These are phyloP conservation scores for Psilocybe sp. DNA, from an alignment of 768 basidiomycete genomes.

Conservation along the genomic window DNA sequence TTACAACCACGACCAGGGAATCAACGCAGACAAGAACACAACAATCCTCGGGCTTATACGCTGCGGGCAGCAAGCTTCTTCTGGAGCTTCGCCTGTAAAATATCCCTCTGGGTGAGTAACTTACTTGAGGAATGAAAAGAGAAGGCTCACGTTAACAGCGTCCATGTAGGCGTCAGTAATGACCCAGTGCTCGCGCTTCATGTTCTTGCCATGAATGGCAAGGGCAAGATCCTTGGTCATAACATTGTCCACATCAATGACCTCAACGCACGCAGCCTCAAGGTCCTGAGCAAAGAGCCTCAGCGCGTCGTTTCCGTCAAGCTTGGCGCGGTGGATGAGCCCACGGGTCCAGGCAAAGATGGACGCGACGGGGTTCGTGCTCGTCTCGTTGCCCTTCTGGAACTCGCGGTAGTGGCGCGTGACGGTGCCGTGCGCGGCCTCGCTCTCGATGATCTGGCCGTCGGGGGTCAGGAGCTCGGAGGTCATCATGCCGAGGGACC, in stretches of 20 bases:
- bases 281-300: constrained; percentile 72
- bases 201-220: constrained; percentile 85
- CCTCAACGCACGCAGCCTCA: constrained; percentile 86
- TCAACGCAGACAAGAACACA: too few species aligned
- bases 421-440: constrained; percentile 96
- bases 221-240: constrained; percentile 99
- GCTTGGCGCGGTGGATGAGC: constrained; percentile 86
- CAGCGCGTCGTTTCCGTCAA: constrained; percentile 80
- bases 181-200: constrained; percentile 98
- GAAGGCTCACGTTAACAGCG: constrained; percentile 71
- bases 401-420: constrained; percentile 96
- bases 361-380: constrained; percentile 97
- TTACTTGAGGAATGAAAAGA: not conserved
- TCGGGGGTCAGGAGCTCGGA: constrained; percentile 94
- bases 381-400: constrained; percentile 97
- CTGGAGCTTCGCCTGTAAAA: too few species aligned
- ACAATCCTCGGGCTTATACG: too few species aligned
- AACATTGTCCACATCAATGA: constrained; percentile 84
- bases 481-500: constrained; percentile 97
- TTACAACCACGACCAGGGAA: too few species aligned
- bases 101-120: not conserved
- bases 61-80: too few species aligned
- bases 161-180: constrained; percentile 92
- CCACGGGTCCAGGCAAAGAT: constrained; percentile 99
- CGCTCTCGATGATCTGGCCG: constrained; percentile 87